Conservation (phyloP, 2,329 filamentous ascomycete species). For the Fusarium siculi region DNA sequence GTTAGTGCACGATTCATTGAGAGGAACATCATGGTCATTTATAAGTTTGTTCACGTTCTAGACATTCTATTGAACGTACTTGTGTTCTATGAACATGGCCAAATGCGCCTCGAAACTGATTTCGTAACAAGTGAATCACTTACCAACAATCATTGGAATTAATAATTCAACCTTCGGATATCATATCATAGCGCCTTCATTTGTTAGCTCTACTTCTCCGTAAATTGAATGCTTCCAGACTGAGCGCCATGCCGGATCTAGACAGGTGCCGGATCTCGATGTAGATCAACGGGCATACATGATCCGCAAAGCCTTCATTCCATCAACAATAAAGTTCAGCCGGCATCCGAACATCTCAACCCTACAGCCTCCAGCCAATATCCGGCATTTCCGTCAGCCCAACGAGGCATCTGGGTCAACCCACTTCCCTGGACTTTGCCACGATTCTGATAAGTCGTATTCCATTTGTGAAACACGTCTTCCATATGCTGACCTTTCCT, state of each 20-base stretch:
- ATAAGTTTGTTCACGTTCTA: fast-evolving
- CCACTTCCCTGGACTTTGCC: fast-evolving
- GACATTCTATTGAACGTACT: too few species aligned
- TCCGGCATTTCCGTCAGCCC: neutral
- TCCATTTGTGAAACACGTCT: too few species aligned
- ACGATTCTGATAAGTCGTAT: too few species aligned
- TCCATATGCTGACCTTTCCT: neutral
- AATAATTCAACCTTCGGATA: too few species aligned
- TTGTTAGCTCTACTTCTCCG: too few species aligned
- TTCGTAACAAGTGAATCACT: neutral
- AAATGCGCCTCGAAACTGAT: too few species aligned
- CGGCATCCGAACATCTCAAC: neutral
- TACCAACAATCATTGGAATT: fast-evolving
- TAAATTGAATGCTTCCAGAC: fast-evolving
- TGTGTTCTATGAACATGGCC: too few species aligned
- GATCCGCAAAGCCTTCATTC: neutral
- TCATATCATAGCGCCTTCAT: neutral
- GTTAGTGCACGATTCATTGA: too few species aligned
- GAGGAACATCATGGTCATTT: too few species aligned
- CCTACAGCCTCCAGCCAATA: neutral
- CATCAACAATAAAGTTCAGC: neutral
- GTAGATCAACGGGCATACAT: neutral
- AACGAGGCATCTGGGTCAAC: neutral
- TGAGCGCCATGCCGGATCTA: neutral
- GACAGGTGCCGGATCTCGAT: neutral